Conservation (phyloP, 164 flowering plant genomes). For the Paratinospora sagittata region DNA sequence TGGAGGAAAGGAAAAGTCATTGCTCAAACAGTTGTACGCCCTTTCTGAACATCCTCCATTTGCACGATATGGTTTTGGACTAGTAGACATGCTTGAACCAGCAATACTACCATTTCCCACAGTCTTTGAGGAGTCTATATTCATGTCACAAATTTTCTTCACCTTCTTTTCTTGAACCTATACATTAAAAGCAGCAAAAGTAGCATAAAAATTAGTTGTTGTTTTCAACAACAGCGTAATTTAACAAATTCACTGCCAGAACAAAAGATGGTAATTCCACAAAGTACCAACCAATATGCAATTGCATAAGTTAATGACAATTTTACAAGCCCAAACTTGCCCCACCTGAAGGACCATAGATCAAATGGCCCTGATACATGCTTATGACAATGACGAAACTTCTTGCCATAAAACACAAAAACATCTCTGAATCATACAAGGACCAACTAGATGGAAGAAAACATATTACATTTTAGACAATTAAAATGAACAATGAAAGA, state of each 20-base stretch:
- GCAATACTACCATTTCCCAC: constrained; percentile 67
- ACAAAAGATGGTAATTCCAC: background rate
- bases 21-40: constrained; percentile 37
- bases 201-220: background rate
- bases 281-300: too few species aligned
- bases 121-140: constrained; percentile 63
- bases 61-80: constrained; percentile 38
- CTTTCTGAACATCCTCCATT: constrained; percentile 69
- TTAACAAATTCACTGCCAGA: background rate
- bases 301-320: too few species aligned
- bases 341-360: too few species aligned
- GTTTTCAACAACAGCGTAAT: background rate
- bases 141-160: constrained; percentile 82
- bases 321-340: too few species aligned
- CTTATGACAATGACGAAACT: background rate
- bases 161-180: constrained; percentile 99
- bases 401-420: too few species aligned
- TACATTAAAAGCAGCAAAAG: constrained; percentile 12
- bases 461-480: too few species aligned
- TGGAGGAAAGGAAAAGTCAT: constrained; percentile 61
- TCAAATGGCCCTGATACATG: too few species aligned
- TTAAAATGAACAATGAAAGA: too few species aligned
- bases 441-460: too few species aligned
- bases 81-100: constrained; percentile 53
- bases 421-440: too few species aligned